A percentile compares a stretch with the other conserved stretches of the same genome.
phyloP scores from a whole-genome alignment of 1,139 yeast species.

The Lodderomyces pseudojiufengensis region DNA sequence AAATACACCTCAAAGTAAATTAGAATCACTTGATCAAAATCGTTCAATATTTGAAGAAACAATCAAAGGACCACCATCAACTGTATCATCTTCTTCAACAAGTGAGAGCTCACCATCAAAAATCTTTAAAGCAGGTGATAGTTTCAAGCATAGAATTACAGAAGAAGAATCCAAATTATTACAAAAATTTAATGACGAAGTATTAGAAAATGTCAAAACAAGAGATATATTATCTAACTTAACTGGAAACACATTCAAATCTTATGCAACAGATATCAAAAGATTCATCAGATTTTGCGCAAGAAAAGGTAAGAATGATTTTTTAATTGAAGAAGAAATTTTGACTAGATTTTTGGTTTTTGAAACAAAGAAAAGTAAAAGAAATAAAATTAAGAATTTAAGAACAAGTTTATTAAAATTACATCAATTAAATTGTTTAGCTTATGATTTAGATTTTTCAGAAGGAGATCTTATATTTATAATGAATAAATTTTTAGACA shows the following conservation, averaged over 20 bases:
- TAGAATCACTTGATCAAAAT: neutral
- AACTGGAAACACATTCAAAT: conserved; percentile 14
- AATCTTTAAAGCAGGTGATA: conserved; percentile 10
- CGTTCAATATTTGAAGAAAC: conserved; percentile 1
- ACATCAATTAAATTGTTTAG: conserved; percentile 15
- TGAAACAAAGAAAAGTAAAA: conserved; percentile 12
- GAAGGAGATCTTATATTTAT: conserved; percentile 61
- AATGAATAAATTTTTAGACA: conserved; percentile 17
- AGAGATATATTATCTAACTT: conserved; percentile 9
- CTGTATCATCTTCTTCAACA: conserved; percentile 3
- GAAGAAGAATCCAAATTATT: conserved; percentile 10
- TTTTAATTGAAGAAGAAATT: conserved; percentile 12
- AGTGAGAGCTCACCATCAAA: neutral
- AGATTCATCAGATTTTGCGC: conserved; percentile 14
- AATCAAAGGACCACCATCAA: conserved; percentile 1
- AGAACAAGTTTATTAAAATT: conserved; percentile 14
- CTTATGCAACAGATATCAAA: conserved; percentile 15
- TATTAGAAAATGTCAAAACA: conserved; percentile 10
- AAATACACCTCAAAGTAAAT: too few species aligned
- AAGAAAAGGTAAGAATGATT: conserved; percentile 12
- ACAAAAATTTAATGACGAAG: conserved; percentile 14
- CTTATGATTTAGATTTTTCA: conserved; percentile 12
- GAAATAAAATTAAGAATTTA: conserved; percentile 9
- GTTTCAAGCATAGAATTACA: conserved; percentile 12
- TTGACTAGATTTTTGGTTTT: conserved; percentile 11